Percentiles rank a stretch among this genome's conserved stretches.
Evolutionary conservation across 1,284 basidiomycete genomes (phyloP).

Genomic region (Melampsora larici-populina): DNA sequence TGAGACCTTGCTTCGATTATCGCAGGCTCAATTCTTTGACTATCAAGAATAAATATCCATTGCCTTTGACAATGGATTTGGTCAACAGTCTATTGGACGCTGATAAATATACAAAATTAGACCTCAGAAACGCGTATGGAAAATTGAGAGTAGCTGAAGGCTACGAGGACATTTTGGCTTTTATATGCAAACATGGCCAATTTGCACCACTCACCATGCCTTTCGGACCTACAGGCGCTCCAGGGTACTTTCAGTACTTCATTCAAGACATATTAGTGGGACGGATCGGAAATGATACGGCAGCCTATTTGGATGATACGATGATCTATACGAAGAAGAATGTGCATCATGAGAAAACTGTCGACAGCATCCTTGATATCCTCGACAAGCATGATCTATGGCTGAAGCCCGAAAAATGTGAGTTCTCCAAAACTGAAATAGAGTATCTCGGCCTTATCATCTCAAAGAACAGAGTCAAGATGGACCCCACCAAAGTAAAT

Average conservation of each 20-base stretch:
- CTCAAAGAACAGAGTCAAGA: too few species aligned
- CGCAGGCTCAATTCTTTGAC: conserved; percentile 57
- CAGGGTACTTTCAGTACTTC: conserved; percentile 5
- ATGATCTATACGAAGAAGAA: too few species aligned
- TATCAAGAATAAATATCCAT: conserved; percentile 54
- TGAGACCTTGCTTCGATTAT: too few species aligned
- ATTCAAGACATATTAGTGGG: too few species aligned
- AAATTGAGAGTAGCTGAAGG: too few species aligned
- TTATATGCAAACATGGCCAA: not conserved
- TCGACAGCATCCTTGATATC: not conserved
- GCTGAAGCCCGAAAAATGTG: not conserved
- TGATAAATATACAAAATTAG: conserved; percentile 54
- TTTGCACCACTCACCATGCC: conserved; percentile 15
- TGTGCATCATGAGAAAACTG: not conserved
- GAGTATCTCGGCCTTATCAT: too few species aligned
- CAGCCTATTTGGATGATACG: too few species aligned
- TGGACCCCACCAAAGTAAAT: too few species aligned
- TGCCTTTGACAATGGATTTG: conserved; percentile 56
- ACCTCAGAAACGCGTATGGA: conserved; percentile 53
- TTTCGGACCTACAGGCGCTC: conserved; percentile 8
- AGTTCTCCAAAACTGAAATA: not conserved
- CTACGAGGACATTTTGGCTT: conserved; percentile 45
- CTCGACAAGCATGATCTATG: not conserved
- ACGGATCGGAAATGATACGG: too few species aligned
- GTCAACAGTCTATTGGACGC: conserved; percentile 52